Conservation (phyloP, 129 eudicot species). For the Helianthus tuberosus region DNA sequence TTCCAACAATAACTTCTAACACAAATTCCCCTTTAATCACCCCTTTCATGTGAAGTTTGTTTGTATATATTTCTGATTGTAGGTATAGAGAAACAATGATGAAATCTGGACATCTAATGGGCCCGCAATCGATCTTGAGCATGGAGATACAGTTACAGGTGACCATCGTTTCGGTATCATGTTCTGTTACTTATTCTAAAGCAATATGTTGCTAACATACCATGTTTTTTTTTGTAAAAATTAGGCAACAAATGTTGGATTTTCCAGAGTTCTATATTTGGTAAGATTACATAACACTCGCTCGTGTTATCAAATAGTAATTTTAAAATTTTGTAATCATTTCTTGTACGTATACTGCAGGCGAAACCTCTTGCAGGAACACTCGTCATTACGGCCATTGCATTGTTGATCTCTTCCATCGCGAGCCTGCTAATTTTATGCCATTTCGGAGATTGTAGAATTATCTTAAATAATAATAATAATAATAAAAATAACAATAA, state of each 20-base stretch:
- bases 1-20: too few relatives aligned
- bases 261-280: constrained; percentile 46
- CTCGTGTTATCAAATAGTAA: not conserved
- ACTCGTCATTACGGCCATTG: constrained; percentile 39
- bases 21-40: too few relatives aligned
- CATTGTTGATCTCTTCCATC: constrained; percentile 45
- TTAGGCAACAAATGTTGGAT: constrained; percentile 54
- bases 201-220: constrained; percentile 2
- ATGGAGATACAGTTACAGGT: constrained; percentile 53
- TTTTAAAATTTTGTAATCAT: not conserved
- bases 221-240: not conserved
- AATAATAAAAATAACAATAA: too few relatives aligned
- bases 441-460: constrained; percentile 23
- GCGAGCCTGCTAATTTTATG: constrained; percentile 53
- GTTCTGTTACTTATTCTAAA: not conserved
- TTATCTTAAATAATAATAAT: too few relatives aligned
- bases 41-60: too few relatives aligned
- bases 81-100: too few relatives aligned
- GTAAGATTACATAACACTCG: constrained; percentile 26
- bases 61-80: too few relatives aligned
- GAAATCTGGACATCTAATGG: constrained; percentile 34
- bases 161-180: constrained; percentile 9
- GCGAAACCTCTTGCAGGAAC: constrained; percentile 54
- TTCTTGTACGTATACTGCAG: constrained; percentile 21
- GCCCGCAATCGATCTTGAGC: constrained; percentile 42